Conservation (phyloP, 2,329 filamentous ascomycete species). For the Aspergillus hiratsukae region DNA sequence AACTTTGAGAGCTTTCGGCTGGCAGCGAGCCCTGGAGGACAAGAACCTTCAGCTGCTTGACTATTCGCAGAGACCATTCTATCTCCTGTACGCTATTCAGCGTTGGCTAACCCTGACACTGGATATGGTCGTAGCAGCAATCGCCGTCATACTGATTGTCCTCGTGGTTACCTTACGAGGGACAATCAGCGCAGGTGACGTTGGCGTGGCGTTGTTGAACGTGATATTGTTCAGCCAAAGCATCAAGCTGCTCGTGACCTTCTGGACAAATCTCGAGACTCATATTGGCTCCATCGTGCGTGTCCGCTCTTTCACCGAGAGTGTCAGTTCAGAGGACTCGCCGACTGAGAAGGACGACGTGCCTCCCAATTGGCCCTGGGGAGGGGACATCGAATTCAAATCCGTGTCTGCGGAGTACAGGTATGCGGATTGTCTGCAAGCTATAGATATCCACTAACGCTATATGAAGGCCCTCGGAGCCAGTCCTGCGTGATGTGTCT, state of each 20-base stretch:
- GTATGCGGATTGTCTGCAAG: constrained; percentile 16
- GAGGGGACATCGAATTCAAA: constrained; percentile 42
- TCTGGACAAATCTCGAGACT: constrained; percentile 57
- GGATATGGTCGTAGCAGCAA: constrained; percentile 46
- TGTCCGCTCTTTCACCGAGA: constrained; percentile 50
- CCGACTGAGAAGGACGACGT: constrained; percentile 36
- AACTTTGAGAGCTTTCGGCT: constrained; percentile 56
- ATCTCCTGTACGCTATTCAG: constrained; percentile 55
- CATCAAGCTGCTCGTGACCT: constrained; percentile 48
- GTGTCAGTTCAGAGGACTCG: constrained; percentile 42
- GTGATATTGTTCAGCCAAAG: constrained; percentile 51
- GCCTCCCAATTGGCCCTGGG: constrained; percentile 40
- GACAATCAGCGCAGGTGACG: constrained; percentile 44
- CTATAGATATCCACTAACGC: constrained; percentile 8
- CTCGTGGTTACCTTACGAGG: constrained; percentile 45
- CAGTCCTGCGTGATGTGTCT: constrained; percentile 44
- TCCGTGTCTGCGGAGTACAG: constrained; percentile 44
- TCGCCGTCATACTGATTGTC: constrained; percentile 48
- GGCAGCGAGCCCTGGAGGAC: constrained; percentile 43
- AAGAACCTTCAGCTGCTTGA: constrained; percentile 49
- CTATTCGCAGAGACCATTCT: constrained; percentile 53
- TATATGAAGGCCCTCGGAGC: constrained; percentile 21
- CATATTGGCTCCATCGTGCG: constrained; percentile 54
- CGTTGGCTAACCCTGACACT: constrained; percentile 54
- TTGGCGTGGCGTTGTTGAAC: constrained; percentile 52